Percentiles rank a stretch among this genome's conserved stretches.
phyloP scores from a whole-genome alignment of 768 basidiomycete genomes.

The Trametes cinnabarina region DNA sequence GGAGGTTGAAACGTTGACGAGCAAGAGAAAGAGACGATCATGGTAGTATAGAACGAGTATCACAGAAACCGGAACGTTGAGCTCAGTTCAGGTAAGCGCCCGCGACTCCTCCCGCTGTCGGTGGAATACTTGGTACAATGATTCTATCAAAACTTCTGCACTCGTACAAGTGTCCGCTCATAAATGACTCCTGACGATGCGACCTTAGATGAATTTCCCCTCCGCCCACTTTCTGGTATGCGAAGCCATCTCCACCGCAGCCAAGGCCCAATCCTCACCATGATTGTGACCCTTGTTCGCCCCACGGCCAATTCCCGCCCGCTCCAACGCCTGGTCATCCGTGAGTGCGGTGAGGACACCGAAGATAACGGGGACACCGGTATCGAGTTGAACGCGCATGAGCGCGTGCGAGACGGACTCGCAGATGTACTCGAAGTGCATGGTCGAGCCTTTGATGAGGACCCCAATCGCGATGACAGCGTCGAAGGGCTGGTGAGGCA shows the following conservation, averaged over 20 bases:
- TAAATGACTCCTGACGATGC: neutral
- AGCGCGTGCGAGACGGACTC: constrained; percentile 90
- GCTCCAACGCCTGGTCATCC: constrained; percentile 91
- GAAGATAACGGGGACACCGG: constrained; percentile 92
- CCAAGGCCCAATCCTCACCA: constrained; percentile 96
- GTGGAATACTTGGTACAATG: too few species aligned
- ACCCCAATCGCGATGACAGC: constrained; percentile 97
- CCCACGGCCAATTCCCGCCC: constrained; percentile 83
- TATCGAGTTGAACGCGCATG: constrained; percentile 93
- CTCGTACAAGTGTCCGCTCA: constrained; percentile 16
- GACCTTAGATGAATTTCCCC: constrained; percentile 52
- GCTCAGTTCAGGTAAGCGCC: too few species aligned
- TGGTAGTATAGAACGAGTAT: constrained; percentile 5
- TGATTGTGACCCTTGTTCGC: constrained; percentile 87
- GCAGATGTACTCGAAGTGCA: constrained; percentile 99
- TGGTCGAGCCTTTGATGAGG: constrained; percentile 95
- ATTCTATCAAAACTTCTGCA: constrained; percentile 13
- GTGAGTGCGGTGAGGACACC: constrained; percentile 91
- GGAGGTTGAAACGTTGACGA: neutral
- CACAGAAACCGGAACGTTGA: neutral
- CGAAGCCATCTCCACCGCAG: constrained; percentile 90
- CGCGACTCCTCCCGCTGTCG: too few species aligned
- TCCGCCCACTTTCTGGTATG: constrained; percentile 64
- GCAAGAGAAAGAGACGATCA: constrained; percentile 10
- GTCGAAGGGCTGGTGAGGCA: constrained; percentile 72